Evolutionary conservation across 768 basidiomycete genomes (phyloP).

Genomic region (Leucocoprinus birnbaumii): DNA sequence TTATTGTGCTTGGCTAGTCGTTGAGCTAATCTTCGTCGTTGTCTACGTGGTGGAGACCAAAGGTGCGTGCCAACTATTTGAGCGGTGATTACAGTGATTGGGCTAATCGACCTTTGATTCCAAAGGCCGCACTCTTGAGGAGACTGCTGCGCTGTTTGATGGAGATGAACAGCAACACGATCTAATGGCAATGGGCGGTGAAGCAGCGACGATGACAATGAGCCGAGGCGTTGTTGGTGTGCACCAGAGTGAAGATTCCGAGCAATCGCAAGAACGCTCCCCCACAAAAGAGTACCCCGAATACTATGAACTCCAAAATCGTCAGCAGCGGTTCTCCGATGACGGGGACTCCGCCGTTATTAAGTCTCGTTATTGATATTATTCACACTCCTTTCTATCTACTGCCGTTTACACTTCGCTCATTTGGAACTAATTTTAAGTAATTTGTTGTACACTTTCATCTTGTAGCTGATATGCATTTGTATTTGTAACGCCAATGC

Average conservation of each 20-base stretch:
- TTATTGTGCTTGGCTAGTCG: conserved; percentile 60
- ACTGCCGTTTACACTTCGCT: background rate
- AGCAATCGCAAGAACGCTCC: background rate
- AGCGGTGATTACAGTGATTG: background rate
- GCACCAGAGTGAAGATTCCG: conserved; percentile 11
- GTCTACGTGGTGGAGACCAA: conserved; percentile 60
- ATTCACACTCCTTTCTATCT: background rate
- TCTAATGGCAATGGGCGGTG: conserved; percentile 43
- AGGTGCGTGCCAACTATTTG: conserved; percentile 33
- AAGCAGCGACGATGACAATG: conserved; percentile 40
- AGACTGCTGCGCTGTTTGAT: conserved; percentile 72
- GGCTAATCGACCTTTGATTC: conserved; percentile 8
- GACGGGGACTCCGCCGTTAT: conserved; percentile 7
- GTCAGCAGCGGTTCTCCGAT: conserved; percentile 7
- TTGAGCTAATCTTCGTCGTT: conserved; percentile 58
- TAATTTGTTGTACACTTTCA: background rate
- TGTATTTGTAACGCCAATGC: conserved; percentile 6
- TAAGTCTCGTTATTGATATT: conserved; percentile 4
- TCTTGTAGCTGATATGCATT: background rate
- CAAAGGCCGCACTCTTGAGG: conserved; percentile 63
- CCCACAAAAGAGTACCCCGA: conserved; percentile 16
- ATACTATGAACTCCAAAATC: conserved; percentile 14
- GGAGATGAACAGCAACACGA: conserved; percentile 47
- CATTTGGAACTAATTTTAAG: background rate
- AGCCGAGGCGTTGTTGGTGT: conserved; percentile 21